A percentile compares a stretch with the other conserved stretches of the same genome.
Conservation (phyloP, 768 basidiomycete species). For the Pulveroboletus sp. region DNA sequence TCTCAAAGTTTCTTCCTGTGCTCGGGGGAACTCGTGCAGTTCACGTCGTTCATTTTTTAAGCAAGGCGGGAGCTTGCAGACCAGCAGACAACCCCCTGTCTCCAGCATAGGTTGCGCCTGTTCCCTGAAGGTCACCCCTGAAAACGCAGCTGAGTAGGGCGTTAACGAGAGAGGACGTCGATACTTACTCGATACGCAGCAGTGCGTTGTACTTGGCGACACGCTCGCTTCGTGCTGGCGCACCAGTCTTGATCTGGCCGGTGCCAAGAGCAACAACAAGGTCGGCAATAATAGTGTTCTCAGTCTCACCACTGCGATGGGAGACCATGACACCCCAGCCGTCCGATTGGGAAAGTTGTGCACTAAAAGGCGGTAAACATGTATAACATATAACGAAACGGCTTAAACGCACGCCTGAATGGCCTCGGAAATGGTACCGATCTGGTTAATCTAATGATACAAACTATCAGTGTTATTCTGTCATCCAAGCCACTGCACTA, state of each 20-base stretch:
- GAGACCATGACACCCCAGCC: constrained; percentile 99
- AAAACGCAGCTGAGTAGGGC: constrained; percentile 1
- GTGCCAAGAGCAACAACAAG: constrained; percentile 88
- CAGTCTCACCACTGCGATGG: constrained; percentile 97
- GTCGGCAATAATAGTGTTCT: constrained; percentile 95
- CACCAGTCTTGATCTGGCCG: constrained; percentile 98
- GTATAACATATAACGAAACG: neutral
- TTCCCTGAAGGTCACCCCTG: constrained; percentile 71
- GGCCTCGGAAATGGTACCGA: constrained; percentile 97
- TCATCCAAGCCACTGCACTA: neutral
- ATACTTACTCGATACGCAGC: constrained; percentile 81
- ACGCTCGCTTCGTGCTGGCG: constrained; percentile 93
- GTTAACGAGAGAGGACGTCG: neutral
- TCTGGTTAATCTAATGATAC: constrained; percentile 79
- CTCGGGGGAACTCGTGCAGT: constrained; percentile 7
- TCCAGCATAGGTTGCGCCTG: constrained; percentile 68
- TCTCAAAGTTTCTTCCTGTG: neutral
- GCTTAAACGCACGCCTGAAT: constrained; percentile 82
- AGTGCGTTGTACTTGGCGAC: constrained; percentile 91
- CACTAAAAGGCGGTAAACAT: constrained; percentile 41
- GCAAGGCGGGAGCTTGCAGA: constrained; percentile 61
- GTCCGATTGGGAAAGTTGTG: constrained; percentile 91
- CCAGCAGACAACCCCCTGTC: constrained; percentile 78
- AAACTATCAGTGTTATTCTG: neutral
- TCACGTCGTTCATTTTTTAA: constrained; percentile 48